Evolutionary conservation across 2,329 filamentous ascomycete genomes (phyloP).

Genomic region (Cercospora zeae-maydis): DNA sequence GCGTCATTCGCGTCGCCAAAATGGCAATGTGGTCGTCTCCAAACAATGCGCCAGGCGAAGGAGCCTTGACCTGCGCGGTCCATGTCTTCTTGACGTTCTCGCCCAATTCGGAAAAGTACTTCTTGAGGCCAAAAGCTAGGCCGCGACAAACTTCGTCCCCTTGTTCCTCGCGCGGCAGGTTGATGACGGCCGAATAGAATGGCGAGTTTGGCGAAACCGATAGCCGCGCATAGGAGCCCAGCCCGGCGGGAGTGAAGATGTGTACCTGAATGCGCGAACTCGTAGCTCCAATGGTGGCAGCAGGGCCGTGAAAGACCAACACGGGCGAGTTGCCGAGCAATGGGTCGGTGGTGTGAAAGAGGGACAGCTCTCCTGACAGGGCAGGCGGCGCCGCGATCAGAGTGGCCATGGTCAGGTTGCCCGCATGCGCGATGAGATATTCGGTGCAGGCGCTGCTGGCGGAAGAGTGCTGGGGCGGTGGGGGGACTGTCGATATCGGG

Average conservation of each 20-base stretch:
- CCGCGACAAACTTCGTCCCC: conserved; percentile 90
- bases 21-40: conserved; percentile 90
- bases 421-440: not conserved
- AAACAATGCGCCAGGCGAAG: conserved; percentile 66
- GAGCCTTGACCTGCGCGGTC: conserved; percentile 51
- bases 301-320: conserved; percentile 83
- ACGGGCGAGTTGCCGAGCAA: conserved; percentile 76
- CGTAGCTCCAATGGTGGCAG: conserved; percentile 74
- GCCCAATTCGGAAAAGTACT: conserved; percentile 88
- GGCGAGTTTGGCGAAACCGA: conserved; percentile 90
- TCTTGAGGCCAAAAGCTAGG: conserved; percentile 85
- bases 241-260: conserved; percentile 82
- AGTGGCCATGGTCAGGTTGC: conserved; percentile 63
- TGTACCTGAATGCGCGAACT: conserved; percentile 94
- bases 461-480: not conserved
- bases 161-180: conserved; percentile 88
- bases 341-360: conserved; percentile 86
- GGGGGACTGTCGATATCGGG: conserved; percentile 8
- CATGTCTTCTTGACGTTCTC: conserved; percentile 70
- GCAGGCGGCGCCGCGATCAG: conserved; percentile 70
- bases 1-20: conserved; percentile 77
- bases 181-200: conserved; percentile 84
- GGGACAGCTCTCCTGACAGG: conserved; percentile 75
- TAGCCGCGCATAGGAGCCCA: conserved; percentile 84
- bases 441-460: not conserved